These are phyloP conservation scores for Cyclotella cryptica DNA, from an alignment of 108 stramenopile genomes.

Conservation along the genomic window DNA sequence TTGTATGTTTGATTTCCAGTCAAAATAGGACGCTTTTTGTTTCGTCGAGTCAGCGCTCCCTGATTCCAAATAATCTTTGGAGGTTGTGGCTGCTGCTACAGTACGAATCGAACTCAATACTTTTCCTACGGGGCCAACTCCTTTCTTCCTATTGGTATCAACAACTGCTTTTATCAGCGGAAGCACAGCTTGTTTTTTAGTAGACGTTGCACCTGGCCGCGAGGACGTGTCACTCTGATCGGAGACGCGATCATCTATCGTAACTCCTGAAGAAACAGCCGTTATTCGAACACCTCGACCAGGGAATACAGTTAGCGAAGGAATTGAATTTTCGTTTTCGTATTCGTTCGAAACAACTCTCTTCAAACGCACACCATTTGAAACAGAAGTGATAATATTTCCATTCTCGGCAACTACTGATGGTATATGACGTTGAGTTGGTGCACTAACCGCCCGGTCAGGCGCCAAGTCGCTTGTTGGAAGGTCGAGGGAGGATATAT, in stretches of 20 bases:
- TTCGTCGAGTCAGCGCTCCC: not conserved
- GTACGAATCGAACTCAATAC: conserved; percentile 48
- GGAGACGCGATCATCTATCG: conserved; percentile 72
- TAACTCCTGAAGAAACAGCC: conserved; percentile 36
- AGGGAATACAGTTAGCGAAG: not conserved
- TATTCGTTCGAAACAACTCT: not conserved
- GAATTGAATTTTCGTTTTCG: not conserved
- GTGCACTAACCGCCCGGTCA: not conserved
- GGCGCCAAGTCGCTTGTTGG: not conserved
- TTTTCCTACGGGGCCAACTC: conserved; percentile 28
- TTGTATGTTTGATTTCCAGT: conserved; percentile 39
- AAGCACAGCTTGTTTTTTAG: not conserved
- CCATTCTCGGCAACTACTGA: conserved; percentile 30
- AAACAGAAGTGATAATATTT: conserved; percentile 13
- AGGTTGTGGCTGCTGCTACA: conserved; percentile 35
- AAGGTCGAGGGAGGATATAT: not conserved
- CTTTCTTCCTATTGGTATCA: not conserved
- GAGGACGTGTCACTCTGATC: not conserved
- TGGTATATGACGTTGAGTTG: conserved; percentile 4
- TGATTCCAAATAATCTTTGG: not conserved
- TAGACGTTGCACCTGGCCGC: too few species aligned
- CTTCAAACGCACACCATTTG: conserved; percentile 21
- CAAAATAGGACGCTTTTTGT: not conserved
- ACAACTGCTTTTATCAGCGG: conserved; percentile 22
- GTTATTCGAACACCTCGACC: conserved; percentile 9